A percentile compares a stretch with the other conserved stretches of the same genome.
These are phyloP conservation scores for Lentinula detonsa DNA, from an alignment of 768 basidiomycete genomes.

Conservation along the genomic window DNA sequence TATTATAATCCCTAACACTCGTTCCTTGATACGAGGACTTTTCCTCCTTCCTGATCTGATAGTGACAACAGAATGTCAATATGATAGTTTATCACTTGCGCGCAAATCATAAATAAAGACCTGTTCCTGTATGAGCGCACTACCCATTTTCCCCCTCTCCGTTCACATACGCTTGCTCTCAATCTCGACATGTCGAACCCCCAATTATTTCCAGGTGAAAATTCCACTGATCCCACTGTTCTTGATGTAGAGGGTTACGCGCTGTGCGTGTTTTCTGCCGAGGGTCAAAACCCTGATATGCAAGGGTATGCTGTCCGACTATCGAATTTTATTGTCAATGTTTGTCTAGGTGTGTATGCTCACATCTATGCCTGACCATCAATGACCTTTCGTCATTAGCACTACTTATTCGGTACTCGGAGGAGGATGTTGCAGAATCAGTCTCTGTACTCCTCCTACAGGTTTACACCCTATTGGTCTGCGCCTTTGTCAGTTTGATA, in stretches of 20 bases:
- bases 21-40: too few relatives aligned
- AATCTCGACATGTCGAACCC: neutral
- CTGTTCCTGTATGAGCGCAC: neutral
- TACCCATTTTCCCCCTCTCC: neutral
- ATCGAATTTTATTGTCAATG: conserved; percentile 7
- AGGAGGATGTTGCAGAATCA: conserved; percentile 2
- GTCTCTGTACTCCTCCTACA: conserved; percentile 6
- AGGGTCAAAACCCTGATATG: conserved; percentile 10
- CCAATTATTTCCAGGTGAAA: neutral
- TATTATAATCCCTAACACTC: too few relatives aligned
- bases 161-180: neutral
- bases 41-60: too few relatives aligned
- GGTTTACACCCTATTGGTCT: conserved; percentile 4
- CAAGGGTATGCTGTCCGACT: conserved; percentile 8
- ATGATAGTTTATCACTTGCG: neutral
- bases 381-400: neutral
- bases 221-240: neutral
- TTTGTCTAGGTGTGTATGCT: conserved; percentile 4
- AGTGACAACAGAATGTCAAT: neutral
- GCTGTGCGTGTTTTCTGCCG: neutral
- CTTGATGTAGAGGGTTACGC: neutral
- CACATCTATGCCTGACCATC: neutral
- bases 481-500: conserved; percentile 5
- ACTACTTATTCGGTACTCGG: conserved; percentile 6
- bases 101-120: neutral